Conservation (phyloP, 2,329 filamentous ascomycete species). For the Penicillium janthinellum region DNA sequence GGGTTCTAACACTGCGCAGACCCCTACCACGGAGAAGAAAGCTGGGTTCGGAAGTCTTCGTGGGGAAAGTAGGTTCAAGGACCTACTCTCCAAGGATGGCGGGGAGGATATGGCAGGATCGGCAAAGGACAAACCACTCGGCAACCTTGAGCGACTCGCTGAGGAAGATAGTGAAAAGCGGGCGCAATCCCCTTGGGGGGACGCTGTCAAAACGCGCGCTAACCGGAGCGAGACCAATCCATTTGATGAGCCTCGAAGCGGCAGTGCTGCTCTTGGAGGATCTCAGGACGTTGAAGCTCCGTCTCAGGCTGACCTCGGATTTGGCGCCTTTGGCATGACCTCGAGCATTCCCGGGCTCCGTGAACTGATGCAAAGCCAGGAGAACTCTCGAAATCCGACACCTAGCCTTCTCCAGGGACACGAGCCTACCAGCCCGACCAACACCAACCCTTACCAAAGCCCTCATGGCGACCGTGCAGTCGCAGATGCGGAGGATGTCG, state of each 20-base stretch:
- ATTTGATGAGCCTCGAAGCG: constrained; percentile 56
- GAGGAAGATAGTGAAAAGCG: constrained; percentile 53
- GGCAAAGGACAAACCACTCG: constrained; percentile 57
- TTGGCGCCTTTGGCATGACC: constrained; percentile 63
- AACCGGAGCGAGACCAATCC: constrained; percentile 54
- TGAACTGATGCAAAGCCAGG: constrained; percentile 59
- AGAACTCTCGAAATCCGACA: constrained; percentile 59
- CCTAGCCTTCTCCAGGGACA: constrained; percentile 54
- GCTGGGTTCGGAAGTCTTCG: constrained; percentile 65
- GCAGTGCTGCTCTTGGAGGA: constrained; percentile 71
- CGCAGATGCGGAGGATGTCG: constrained; percentile 63
- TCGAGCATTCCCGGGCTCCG: constrained; percentile 59
- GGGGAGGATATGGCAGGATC: constrained; percentile 61
- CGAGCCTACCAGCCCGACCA: constrained; percentile 83
- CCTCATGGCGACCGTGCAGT: constrained; percentile 69
- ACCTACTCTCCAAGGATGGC: constrained; percentile 77
- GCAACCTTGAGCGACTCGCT: constrained; percentile 55
- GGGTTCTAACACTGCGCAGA: constrained; percentile 52
- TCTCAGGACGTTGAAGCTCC: constrained; percentile 64
- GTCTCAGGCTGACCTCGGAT: constrained; percentile 51
- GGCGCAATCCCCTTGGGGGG: constrained; percentile 55
- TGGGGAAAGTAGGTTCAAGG: constrained; percentile 82
- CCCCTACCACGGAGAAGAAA: constrained; percentile 69
- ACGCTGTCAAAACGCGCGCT: constrained; percentile 48
- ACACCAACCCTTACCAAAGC: constrained; percentile 95